Percentiles rank a stretch among this genome's conserved stretches.
phyloP scores from a whole-genome alignment of 192 early-diverging fungal genomes.

The Borealophlyctis nickersoniae region DNA sequence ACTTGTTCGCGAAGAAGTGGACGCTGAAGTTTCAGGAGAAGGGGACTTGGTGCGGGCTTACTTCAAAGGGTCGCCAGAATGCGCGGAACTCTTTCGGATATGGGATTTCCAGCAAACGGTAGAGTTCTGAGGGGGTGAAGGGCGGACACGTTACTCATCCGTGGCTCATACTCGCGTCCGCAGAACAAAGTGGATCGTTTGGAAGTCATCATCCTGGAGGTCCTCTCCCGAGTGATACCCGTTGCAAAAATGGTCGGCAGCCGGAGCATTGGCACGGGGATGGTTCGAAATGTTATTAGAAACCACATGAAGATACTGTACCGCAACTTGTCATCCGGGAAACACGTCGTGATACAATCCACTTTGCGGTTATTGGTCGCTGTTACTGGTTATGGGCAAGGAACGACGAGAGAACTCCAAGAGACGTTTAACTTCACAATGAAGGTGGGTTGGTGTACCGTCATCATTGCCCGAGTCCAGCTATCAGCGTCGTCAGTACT shows the following conservation, averaged over 20 bases:
- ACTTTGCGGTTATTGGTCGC: conserved; percentile 61
- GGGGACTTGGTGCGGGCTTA: conserved; percentile 43
- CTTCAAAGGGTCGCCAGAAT: conserved; percentile 59
- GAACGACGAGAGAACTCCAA: conserved; percentile 63
- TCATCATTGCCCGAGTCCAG: too few relatives aligned
- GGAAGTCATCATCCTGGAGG: conserved; percentile 56
- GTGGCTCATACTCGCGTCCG: not conserved
- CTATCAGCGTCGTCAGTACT: not conserved
- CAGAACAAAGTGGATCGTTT: conserved; percentile 52
- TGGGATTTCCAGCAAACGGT: conserved; percentile 65
- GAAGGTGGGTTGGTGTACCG: conserved; percentile 38
- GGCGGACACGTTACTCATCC: not conserved
- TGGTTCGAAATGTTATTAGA: conserved; percentile 54
- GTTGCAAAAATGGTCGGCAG: conserved; percentile 40
- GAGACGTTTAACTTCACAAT: conserved; percentile 71
- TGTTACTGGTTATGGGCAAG: conserved; percentile 54
- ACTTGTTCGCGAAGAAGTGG: conserved; percentile 29
- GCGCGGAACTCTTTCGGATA: conserved; percentile 52
- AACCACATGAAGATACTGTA: conserved; percentile 67
- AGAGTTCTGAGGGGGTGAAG: conserved; percentile 3
- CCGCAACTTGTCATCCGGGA: conserved; percentile 57
- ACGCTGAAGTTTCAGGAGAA: conserved; percentile 38
- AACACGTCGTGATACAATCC: conserved; percentile 56
- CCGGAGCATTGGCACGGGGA: conserved; percentile 29
- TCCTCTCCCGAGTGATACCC: conserved; percentile 57